Conservation (phyloP, 805 yeast species). For the Candida ascalaphidarum region DNA sequence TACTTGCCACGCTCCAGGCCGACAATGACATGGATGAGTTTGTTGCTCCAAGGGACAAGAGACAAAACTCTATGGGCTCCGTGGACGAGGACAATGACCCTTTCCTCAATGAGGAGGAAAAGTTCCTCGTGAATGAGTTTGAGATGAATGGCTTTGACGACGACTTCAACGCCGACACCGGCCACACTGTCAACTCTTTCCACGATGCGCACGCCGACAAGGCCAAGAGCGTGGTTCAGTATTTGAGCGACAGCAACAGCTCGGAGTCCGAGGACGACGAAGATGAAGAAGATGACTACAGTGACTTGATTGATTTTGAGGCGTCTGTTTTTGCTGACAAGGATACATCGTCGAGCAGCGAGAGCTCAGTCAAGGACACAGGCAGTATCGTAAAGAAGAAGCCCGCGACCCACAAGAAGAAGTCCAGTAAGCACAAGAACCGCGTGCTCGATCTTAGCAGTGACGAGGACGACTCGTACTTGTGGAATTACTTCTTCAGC, state of each 20-base stretch:
- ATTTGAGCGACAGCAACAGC: constrained; percentile 26
- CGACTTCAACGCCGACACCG: constrained; percentile 20
- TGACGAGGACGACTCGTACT: constrained; percentile 60
- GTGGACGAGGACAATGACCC: constrained; percentile 27
- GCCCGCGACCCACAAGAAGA: constrained; percentile 4
- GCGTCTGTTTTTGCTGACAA: constrained; percentile 17
- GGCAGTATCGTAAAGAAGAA: constrained; percentile 3
- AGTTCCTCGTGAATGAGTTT: constrained; percentile 36
- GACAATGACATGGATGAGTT: constrained; percentile 38
- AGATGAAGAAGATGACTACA: constrained; percentile 32
- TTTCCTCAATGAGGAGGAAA: constrained; percentile 35
- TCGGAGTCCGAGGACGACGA: constrained; percentile 29
- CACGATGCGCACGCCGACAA: constrained; percentile 12
- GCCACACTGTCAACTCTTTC: constrained; percentile 12
- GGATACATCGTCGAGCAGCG: constrained; percentile 1
- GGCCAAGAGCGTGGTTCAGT: constrained; percentile 31
- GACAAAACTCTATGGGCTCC: constrained; percentile 23
- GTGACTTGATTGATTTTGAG: constrained; percentile 30
- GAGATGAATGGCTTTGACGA: constrained; percentile 39
- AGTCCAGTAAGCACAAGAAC: constrained; percentile 6
- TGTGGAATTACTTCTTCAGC: constrained; percentile 67
- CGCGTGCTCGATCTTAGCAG: constrained; percentile 16
- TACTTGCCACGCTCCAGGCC: constrained; percentile 38
- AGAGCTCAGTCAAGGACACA: constrained; percentile 2
- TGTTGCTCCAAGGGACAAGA: constrained; percentile 3